Evolutionary conservation across 2,329 filamentous ascomycete species (phyloP).

Genomic region (Arthrocladium fulminans): DNA sequence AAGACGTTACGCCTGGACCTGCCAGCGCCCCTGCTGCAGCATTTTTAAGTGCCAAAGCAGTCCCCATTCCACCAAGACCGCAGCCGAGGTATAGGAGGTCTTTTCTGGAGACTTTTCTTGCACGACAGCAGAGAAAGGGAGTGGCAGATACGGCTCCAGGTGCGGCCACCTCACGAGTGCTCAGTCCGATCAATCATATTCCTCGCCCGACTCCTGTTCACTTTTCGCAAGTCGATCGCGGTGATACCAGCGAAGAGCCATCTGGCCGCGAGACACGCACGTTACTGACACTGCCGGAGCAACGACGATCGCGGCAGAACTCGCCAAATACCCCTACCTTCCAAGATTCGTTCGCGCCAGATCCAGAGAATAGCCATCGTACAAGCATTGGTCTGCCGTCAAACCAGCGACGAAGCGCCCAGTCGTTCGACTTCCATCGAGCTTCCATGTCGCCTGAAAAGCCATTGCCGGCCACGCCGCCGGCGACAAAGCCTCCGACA

Average conservation of each 20-base stretch:
- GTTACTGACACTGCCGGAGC: constrained; percentile 49
- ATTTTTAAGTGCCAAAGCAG: background rate
- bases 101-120: constrained; percentile 21
- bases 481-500: constrained; percentile 11
- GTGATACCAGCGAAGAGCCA: background rate
- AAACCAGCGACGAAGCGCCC: constrained; percentile 31
- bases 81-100: constrained; percentile 14
- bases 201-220: constrained; percentile 45
- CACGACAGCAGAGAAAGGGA: constrained; percentile 14
- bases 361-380: constrained; percentile 37
- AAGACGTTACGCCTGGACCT: background rate
- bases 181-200: constrained; percentile 54
- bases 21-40: background rate
- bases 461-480: background rate
- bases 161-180: constrained; percentile 44
- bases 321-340: constrained; percentile 40
- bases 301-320: constrained; percentile 45
- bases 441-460: constrained; percentile 6
- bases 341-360: constrained; percentile 31
- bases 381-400: constrained; percentile 46
- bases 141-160: background rate
- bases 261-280: constrained; percentile 30
- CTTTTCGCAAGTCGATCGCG: constrained; percentile 23
- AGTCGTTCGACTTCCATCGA: constrained; percentile 18
- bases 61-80: constrained; percentile 1